These are phyloP conservation scores for Wallacemonas sp. DNA, from an alignment of 208 protist genomes.

Conservation along the genomic window DNA sequence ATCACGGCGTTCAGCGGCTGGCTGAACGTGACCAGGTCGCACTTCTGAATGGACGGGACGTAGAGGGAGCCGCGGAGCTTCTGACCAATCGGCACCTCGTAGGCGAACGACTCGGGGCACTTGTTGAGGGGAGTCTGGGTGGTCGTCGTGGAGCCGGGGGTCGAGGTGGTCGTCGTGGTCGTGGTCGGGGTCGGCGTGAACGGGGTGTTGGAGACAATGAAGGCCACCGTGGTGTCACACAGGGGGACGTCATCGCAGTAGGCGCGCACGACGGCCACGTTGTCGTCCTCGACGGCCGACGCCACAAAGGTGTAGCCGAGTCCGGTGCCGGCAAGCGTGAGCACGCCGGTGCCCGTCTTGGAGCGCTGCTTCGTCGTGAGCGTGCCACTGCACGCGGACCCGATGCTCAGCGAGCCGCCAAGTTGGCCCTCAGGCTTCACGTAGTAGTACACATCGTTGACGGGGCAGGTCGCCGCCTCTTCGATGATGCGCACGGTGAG, in stretches of 20 bases:
- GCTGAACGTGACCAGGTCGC: constrained; percentile 53
- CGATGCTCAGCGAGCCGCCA: constrained; percentile 10
- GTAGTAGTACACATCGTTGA: constrained; percentile 14
- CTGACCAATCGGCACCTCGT: constrained; percentile 48
- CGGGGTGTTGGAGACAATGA: constrained; percentile 37
- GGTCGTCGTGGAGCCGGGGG: constrained; percentile 7
- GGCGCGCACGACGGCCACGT: constrained; percentile 33
- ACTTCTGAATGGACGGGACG: constrained; percentile 24
- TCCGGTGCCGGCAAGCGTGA: constrained; percentile 25
- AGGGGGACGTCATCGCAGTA: constrained; percentile 43
- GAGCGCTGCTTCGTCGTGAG: constrained; percentile 13
- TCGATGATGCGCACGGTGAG: constrained; percentile 29
- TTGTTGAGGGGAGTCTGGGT: not conserved
- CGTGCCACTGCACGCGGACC: constrained; percentile 16
- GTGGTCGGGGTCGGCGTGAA: constrained; percentile 15
- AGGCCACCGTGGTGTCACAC: constrained; percentile 44
- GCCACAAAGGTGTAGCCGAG: constrained; percentile 43
- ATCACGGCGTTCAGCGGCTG: constrained; percentile 24
- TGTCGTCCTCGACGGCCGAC: constrained; percentile 37
- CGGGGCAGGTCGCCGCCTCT: constrained; percentile 18
- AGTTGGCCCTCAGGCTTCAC: constrained; percentile 20
- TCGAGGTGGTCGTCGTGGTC: constrained; percentile 13
- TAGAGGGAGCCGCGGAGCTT: constrained; percentile 41
- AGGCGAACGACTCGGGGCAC: constrained; percentile 47
- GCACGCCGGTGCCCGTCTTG: constrained; percentile 2